Evolutionary conservation across 2,329 filamentous ascomycete species (phyloP), one percentile per base, ranked within the genome.

Genomic region (Epichloe aotearoae): DNA sequence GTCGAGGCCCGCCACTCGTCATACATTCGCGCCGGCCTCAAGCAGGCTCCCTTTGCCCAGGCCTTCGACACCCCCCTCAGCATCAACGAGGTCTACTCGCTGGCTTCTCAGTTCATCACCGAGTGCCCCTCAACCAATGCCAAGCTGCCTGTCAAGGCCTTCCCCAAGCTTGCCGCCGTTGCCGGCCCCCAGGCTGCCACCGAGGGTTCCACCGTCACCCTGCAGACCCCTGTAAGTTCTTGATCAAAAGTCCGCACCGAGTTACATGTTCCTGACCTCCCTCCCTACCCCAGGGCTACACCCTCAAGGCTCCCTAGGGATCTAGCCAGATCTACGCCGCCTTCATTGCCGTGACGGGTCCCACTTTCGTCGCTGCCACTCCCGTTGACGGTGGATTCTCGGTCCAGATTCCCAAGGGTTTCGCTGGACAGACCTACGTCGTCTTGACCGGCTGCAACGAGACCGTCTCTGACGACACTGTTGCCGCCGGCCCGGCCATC

Each of bases 1-100:
- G 73, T 83, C 37, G 83, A 86, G 66, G 72, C 80, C 5, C 74
- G 82, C 2, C 83, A 86, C 70, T 73, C 74, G 2, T 65, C 81
- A 1, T 81, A 79, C 68, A 66, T 84, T 56, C 77, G 82, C 49
- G 64, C 68, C 33, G 66, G 67, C 10, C 64, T 73, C 17, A 64
- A 68, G 46, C 61, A 78, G 57, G 63, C 64, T 4, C 77, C 80
- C 2, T 81, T 79, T 59, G 68, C 81, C 1, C 72, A 78, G 56
- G 65, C 80, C 7, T 82, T 82, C 55, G 82, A 84, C 55, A 71
- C 74, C 77, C 80, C 80, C 0, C 70, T 84, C 38, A 64, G 66
- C 55, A 71, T 76, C 59, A 74, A 82, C 62, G 66, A 75, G 58
- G 79, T 85, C 46, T 83, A 74, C 70, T 80, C 80, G 3, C 73